Base-by-base conservation (phyloP, 768 basidiomycete genomes). In the Lactarius psammicola region DNA sequence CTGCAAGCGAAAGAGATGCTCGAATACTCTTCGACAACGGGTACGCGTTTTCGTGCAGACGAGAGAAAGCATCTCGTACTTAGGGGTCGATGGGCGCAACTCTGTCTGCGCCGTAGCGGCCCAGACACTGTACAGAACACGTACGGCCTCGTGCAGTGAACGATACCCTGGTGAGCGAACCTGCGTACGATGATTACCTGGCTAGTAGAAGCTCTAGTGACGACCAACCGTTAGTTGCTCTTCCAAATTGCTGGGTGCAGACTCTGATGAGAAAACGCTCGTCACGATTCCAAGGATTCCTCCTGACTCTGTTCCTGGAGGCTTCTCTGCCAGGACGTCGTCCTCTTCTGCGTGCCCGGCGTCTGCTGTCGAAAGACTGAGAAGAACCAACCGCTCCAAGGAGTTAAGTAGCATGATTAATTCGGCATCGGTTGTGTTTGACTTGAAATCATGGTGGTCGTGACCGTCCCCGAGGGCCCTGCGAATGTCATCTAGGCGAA, bases 271-370 rank as follows among this genome's bases (percentile, higher is more conserved):
- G 72, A 99, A 95, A 2, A 98, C 95, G 62, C 87, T 92, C 2
- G 94, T 95, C 59, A 99, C 89, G 71, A 94, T 91, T 10, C 95
- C 94, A 0, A 98, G 80, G 13, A 98, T 76, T 1, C 95, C 89
- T 72, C 83, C 81, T 10, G 80, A 79, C 68, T 88, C 87, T 20
- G 64, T 23, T 49, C 79, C 73, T 2, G 76, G 78, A 28, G 74
- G 70, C 70, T 85, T 91, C 69, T 87, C 92, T 20, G 79, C 72
- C 0, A 72, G 70, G 15, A 75, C 71, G 17, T 77, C 76, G 10
- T 91, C 90, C 20, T 89, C 89, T 20, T 89, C 87, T 1, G 79
- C 76, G 9, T 78, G 76, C 36, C 76, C 75, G 1, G 76, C 66
- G 40, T 88, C 87, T 1, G 81, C 72, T 34, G 79, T 80, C 59